These are phyloP conservation scores for Fragilaria crotonensis DNA, from an alignment of 108 stramenopile genomes.

Conservation along the genomic window DNA sequence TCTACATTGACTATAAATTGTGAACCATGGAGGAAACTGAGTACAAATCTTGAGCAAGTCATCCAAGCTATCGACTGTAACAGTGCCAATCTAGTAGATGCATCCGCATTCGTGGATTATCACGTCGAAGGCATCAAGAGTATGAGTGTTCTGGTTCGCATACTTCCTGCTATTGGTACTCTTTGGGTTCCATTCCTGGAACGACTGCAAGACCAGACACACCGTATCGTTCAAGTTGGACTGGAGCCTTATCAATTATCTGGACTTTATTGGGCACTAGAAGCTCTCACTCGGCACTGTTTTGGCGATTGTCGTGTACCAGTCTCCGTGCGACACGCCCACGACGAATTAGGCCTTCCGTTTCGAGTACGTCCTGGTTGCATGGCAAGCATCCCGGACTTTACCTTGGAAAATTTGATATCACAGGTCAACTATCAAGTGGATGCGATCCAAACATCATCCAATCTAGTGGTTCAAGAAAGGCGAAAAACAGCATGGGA, in stretches of 20 bases:
- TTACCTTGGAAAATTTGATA: slow-evolving; percentile 16
- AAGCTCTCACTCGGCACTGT: slow-evolving; percentile 16
- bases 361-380: slow-evolving; percentile 27
- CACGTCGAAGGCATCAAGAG: slow-evolving; percentile 35
- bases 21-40: background rate
- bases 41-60: background rate
- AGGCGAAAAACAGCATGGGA: slow-evolving; percentile 51
- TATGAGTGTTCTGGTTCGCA: slow-evolving; percentile 15
- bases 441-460: slow-evolving; percentile 31
- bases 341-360: slow-evolving; percentile 26
- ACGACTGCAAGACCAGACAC: background rate
- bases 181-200: slow-evolving; percentile 16
- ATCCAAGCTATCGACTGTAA: background rate
- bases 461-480: slow-evolving; percentile 28
- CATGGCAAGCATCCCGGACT: background rate
- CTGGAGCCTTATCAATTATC: slow-evolving; percentile 33
- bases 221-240: background rate
- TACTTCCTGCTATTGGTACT: slow-evolving; percentile 5
- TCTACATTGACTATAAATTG: background rate
- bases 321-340: slow-evolving; percentile 16
- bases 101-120: slow-evolving; percentile 11
- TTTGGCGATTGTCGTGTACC: slow-evolving; percentile 1
- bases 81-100: background rate
- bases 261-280: slow-evolving; percentile 32
- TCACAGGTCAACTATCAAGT: slow-evolving; percentile 34